Evolutionary conservation across 2,329 filamentous ascomycete species (phyloP), one percentile per base, ranked within the genome.

Genomic region (Botrytis fabae): DNA sequence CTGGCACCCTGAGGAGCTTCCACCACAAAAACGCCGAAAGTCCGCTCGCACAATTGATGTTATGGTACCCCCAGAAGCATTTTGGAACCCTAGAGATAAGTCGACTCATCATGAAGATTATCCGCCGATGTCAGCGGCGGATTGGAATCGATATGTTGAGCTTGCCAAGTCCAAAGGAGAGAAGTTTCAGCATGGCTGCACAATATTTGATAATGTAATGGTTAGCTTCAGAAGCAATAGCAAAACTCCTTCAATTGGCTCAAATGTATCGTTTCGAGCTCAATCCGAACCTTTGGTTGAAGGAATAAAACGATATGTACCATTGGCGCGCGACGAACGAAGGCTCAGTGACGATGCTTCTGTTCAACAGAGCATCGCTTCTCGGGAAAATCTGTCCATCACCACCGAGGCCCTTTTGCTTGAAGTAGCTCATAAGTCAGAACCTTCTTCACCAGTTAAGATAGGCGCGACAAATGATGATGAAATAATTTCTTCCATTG

Each of bases 51-150:
- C 88, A 75, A 88, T 90, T 59, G 88, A 91, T 76, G 82, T 83
- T 32, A 86, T 87, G 6, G 85, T 89, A 20, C 83, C 85, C 76
- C 90, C 90, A 75, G 84, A 83, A 10, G 83, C 84, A 0, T 91
- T 87, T 77, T 91, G 89, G 89, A 85, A 86, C 64, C 81, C 82
- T 5, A 83, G 84, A 62, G 85, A 90, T 76, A 83, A 82, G 72
- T 82, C 79, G 32, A 90, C 87, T 1, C 90, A 88, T 85, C 89
- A 91, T 75, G 82, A 90, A 6, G 80, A 87, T 69, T 91, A 91
- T 76, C 89, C 89, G 0, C 86, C 89, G 75, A 90, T 91, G 88
- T 90, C 86, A 0, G 85, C 88, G 72, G 82, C 88, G 10, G 88
- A 91, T 74, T 85, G 86, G 72, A 84, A 86, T 48, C 86, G 85